A percentile compares a stretch with the other conserved stretches of the same genome.
These are phyloP conservation scores for Onygenales sp. DNA, from an alignment of 2,329 filamentous ascomycete species.

Conservation along the genomic window DNA sequence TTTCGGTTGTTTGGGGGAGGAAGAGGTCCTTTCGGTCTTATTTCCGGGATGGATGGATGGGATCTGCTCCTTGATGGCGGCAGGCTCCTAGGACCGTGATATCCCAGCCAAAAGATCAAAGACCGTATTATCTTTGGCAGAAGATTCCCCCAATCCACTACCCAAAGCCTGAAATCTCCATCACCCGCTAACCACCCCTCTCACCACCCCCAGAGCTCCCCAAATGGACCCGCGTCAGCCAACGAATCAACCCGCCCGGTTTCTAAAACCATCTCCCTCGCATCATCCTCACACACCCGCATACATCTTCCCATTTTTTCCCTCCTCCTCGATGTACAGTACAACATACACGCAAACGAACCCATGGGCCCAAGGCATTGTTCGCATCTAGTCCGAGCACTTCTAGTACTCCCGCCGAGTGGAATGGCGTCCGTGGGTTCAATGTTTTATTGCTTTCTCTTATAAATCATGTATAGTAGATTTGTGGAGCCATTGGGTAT, in stretches of 20 bases:
- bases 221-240: conserved; percentile 93
- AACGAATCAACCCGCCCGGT: conserved; percentile 87
- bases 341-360: neutral
- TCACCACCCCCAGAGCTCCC: conserved; percentile 52
- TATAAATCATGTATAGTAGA: no score
- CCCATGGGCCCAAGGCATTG: no score
- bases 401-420: no score
- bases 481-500: no score
- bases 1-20: neutral
- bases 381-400: no score
- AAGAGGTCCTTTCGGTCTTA: neutral
- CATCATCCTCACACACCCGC: no score
- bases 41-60: neutral
- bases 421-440: no score
- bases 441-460: no score
- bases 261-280: conserved; percentile 49
- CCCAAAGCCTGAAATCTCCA: no score
- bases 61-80: neutral
- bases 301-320: neutral
- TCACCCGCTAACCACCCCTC: conserved; percentile 8
- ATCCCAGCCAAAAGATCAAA: neutral
- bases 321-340: neutral
- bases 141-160: no score
- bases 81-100: neutral
- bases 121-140: no score